Evolutionary conservation across 2,329 filamentous ascomycete species (phyloP), one percentile per base, ranked within the genome.

Genomic region (Trichoderma sp.): DNA sequence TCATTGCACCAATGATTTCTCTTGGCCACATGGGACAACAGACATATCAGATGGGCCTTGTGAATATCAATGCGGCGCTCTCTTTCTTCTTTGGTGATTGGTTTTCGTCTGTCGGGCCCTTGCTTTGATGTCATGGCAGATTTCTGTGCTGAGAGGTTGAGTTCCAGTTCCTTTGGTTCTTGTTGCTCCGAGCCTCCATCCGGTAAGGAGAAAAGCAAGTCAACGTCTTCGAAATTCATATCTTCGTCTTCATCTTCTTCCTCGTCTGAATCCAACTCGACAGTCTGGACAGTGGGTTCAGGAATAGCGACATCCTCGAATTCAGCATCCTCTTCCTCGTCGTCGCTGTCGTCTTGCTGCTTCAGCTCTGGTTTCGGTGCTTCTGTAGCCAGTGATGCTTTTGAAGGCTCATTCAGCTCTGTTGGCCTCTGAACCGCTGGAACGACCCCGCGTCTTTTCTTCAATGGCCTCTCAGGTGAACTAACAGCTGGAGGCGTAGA

Each of bases 1-100:
- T 96, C 93, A 80, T 97, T 97, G 84, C 95, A 98, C 95, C 96
- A 98, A 73, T 90, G 87, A 81, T 98, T 99, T 74, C 95, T 91
- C 75, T 91, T 87, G 78, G 93, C 89, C 18, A 92, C 89, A 83
- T 98, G 94, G 11, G 91, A 91, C 18, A 99, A 84, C 2, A 99
- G 87, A 81, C 94, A 97, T 16, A 98, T 85, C 0, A 98, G 78
- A 84, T 99, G 95, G 77, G 92, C 87, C 83, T 96, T 97, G 83
- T 99, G 97, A n/a, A 95, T 88, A 69, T 94, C 89, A 35, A 97
- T 82, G 24, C 95, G 91, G 16, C 82, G 85, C 60, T 84, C 84
- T 77, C 86, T 89, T 78, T 92, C 90, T 24, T 87, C 87, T 77
- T 86, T 89, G 29, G 83, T 89, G 4, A 91, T 84, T 2, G 88